Percentiles rank a stretch among this genome's conserved stretches.
Conservation (phyloP, 306 rosid genomes). For the Malus domestica region DNA sequence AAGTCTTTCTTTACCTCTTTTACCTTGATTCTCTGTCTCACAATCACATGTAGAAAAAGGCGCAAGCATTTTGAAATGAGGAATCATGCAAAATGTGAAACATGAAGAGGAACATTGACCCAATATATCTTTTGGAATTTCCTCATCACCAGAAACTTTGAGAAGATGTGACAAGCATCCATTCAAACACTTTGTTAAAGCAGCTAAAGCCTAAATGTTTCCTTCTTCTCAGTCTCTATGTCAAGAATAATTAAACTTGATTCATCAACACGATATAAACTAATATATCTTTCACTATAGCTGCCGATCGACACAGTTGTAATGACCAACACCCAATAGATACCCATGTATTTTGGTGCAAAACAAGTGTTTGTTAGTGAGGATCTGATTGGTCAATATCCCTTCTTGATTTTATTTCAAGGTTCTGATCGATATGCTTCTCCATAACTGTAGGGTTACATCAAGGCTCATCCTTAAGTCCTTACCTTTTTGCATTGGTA, state of each 20-base stretch:
- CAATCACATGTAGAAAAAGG: conserved; percentile 12
- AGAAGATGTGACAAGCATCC: conserved; percentile 64
- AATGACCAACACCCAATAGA: conserved; percentile 17
- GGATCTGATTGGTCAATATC: background rate
- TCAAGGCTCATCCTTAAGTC: no score
- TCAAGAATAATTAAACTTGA: conserved; percentile 46
- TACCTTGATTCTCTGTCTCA: no score
- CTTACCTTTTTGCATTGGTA: no score
- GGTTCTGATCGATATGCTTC: background rate
- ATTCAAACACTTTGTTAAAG: conserved; percentile 34
- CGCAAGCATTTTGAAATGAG: conserved; percentile 22
- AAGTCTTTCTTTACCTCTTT: no score
- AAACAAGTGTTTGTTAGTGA: conserved; percentile 17
- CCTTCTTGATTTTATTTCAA: background rate
- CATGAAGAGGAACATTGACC: conserved; percentile 28
- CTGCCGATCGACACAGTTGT: conserved; percentile 14
- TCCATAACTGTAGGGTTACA: no score
- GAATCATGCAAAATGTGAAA: conserved; percentile 28
- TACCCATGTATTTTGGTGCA: conserved; percentile 18
- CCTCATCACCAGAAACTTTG: conserved; percentile 25
- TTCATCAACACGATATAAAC: conserved; percentile 31
- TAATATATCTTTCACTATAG: conserved; percentile 3
- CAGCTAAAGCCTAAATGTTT: conserved; percentile 22
- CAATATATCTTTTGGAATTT: conserved; percentile 38
- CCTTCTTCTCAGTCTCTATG: conserved; percentile 23